phyloP scores from a whole-genome alignment of 2,329 filamentous ascomycete genomes.

The Trichoderma afroharzianum region DNA sequence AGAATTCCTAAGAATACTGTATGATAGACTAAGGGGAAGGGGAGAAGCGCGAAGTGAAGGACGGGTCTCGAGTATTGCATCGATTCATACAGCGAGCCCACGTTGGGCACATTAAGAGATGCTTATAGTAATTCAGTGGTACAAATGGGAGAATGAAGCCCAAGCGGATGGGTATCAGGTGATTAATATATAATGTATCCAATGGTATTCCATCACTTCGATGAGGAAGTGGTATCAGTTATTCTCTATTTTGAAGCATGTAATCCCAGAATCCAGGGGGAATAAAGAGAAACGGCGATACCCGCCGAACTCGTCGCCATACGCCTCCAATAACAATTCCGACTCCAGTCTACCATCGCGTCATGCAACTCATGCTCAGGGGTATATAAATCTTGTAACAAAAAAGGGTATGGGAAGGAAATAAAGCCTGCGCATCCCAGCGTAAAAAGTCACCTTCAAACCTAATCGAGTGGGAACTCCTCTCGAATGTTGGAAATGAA shows the following conservation, averaged over 20 bases:
- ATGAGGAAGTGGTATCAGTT: background rate
- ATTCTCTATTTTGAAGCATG: background rate
- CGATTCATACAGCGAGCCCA: background rate
- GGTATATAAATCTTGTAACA: background rate
- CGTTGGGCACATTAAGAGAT: background rate
- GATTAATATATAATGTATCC: background rate
- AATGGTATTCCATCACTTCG: background rate
- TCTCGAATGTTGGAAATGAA: conserved; percentile 82
- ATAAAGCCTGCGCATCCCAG: background rate
- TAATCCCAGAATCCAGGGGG: background rate
- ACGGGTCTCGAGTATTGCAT: background rate
- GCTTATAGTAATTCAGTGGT: background rate
- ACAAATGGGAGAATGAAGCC: background rate
- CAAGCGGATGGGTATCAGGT: background rate
- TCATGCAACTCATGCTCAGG: background rate
- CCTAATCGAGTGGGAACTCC: conserved; percentile 80
- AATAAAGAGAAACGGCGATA: background rate
- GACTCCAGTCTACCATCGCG: background rate
- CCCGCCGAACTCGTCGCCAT: background rate
- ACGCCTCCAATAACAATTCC: background rate
- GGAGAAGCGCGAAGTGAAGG: background rate
- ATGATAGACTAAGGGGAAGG: background rate
- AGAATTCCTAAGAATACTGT: conserved; percentile 11
- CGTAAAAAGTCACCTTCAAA: background rate
- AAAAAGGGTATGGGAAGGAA: background rate